These are phyloP conservation scores for Globisporangium heterothallicum DNA, from an alignment of 352 stramenopile genomes.

Conservation along the genomic window DNA sequence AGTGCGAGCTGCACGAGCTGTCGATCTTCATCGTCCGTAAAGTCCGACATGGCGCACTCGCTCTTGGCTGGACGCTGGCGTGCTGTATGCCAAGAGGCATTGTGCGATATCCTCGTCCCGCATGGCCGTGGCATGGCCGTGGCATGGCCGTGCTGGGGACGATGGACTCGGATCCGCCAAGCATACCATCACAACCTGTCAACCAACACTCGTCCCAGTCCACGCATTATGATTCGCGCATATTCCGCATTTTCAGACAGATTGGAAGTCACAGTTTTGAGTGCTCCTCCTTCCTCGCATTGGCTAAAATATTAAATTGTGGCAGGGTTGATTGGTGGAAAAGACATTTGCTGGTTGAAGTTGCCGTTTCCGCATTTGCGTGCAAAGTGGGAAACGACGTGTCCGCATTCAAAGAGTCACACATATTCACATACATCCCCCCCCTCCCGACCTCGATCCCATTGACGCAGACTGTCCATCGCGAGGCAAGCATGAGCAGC, in stretches of 20 bases:
- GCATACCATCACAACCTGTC: too few relatives aligned
- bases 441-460: too few relatives aligned
- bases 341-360: not conserved
- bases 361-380: not conserved
- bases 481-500: not conserved
- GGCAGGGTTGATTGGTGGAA: not conserved
- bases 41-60: slow-evolving; percentile 34
- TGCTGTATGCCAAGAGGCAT: not conserved
- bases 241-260: too few relatives aligned
- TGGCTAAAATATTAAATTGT: not conserved
- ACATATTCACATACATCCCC: too few relatives aligned
- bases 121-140: not conserved
- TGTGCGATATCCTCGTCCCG: not conserved
- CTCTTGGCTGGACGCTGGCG: not conserved
- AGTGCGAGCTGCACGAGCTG: slow-evolving; percentile 42
- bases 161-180: too few relatives aligned
- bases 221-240: too few relatives aligned
- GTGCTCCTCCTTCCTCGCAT: too few relatives aligned
- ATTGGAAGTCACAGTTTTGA: too few relatives aligned
- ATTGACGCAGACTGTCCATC: not conserved
- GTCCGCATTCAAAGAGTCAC: too few relatives aligned
- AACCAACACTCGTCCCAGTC: too few relatives aligned
- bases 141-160: too few relatives aligned
- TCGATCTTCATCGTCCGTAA: slow-evolving; percentile 50
- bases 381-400: slow-evolving; percentile 5